Conservation (phyloP, 306 rosid species). For the Sicyos edulis region DNA sequence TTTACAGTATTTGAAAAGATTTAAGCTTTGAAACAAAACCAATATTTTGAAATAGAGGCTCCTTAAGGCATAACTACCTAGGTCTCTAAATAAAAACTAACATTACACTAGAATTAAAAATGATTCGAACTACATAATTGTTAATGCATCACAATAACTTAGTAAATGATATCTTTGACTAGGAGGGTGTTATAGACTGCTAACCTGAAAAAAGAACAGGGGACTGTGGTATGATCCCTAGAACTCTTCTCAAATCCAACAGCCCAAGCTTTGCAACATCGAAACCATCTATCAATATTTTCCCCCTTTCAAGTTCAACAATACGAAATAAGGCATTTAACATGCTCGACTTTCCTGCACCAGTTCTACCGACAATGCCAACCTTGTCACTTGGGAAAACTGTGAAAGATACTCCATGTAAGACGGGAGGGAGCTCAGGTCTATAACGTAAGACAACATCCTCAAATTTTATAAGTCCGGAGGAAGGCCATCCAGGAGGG, state of each 20-base stretch:
- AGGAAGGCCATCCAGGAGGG: conserved; percentile 46
- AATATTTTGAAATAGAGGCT: background rate
- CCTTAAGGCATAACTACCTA: background rate
- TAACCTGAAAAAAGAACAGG: conserved; percentile 47
- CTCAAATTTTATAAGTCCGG: conserved; percentile 37
- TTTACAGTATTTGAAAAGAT: background rate
- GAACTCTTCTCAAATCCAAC: conserved; percentile 39
- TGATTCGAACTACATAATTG: background rate
- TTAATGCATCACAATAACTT: background rate
- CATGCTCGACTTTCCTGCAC: conserved; percentile 50
- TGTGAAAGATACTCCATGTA: conserved; percentile 40
- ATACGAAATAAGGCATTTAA: conserved; percentile 43
- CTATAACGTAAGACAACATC: conserved; percentile 40
- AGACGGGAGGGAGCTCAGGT: conserved; percentile 47
- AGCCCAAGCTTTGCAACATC: conserved; percentile 43
- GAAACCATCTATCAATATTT: conserved; percentile 37
- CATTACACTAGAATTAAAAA: background rate
- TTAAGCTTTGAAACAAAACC: background rate
- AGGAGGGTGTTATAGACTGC: background rate
- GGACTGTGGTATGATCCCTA: conserved; percentile 45
- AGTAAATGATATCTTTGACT: background rate
- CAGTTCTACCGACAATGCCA: conserved; percentile 49
- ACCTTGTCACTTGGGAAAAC: conserved; percentile 42
- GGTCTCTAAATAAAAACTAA: background rate
- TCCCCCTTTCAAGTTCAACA: conserved; percentile 43